Conservation (phyloP, 352 stramenopile species). For the Phytophthora pistaciae region DNA sequence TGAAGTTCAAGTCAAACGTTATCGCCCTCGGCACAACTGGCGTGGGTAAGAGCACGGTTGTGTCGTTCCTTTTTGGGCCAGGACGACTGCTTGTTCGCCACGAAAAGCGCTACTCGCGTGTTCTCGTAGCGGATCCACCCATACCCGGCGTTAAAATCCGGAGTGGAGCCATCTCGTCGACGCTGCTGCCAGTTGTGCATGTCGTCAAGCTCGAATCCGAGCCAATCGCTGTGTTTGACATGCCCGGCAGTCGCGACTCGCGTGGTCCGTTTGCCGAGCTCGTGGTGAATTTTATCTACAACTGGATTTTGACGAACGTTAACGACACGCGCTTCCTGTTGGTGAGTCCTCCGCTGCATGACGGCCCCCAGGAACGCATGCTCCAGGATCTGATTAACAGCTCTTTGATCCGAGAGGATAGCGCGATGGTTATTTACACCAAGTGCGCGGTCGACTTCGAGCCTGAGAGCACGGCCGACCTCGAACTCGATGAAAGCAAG, state of each 20-base stretch:
- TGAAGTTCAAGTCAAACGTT: conserved; percentile 5
- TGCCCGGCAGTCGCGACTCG: conserved; percentile 30
- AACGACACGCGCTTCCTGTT: conserved; percentile 21
- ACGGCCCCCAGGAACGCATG: conserved; percentile 15
- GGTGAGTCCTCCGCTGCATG: conserved; percentile 21
- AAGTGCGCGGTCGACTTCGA: conserved; percentile 29
- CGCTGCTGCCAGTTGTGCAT: conserved; percentile 21
- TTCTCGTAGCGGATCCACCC: conserved; percentile 1
- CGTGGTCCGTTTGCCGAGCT: conserved; percentile 26
- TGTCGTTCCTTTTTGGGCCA: conserved; percentile 30
- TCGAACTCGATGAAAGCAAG: conserved; percentile 20
- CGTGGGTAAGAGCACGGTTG: conserved; percentile 17
- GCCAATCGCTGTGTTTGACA: conserved; percentile 25
- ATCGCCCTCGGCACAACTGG: conserved; percentile 22
- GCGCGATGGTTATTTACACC: conserved; percentile 27
- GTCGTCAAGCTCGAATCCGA: neutral
- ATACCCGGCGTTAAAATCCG: conserved; percentile 18
- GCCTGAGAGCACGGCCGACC: conserved; percentile 17
- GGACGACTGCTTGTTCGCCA: conserved; percentile 14
- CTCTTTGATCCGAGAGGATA: conserved; percentile 22
- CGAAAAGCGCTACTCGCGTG: conserved; percentile 8
- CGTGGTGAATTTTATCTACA: conserved; percentile 25
- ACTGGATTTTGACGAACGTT: conserved; percentile 19
- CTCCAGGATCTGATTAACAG: conserved; percentile 23
- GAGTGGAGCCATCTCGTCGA: conserved; percentile 11